Conservation (phyloP, 2,329 filamentous ascomycete species). For the Epichloe typhina region DNA sequence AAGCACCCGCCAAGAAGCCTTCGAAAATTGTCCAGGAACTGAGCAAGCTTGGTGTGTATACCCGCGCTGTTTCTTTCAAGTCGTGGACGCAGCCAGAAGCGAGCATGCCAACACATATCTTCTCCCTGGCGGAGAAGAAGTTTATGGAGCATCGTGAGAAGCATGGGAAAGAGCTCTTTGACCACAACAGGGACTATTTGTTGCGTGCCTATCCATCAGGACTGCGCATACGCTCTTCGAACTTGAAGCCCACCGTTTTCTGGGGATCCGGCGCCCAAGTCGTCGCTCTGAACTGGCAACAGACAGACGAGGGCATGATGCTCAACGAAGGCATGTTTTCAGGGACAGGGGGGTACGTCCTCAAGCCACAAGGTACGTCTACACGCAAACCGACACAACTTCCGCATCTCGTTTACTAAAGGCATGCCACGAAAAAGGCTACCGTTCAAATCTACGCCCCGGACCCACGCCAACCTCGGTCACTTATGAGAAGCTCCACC, state of each 20-base stretch:
- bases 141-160: constrained; percentile 49
- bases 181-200: constrained; percentile 68
- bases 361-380: constrained; percentile 58
- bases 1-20: constrained; percentile 29
- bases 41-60: constrained; percentile 69
- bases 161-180: constrained; percentile 45
- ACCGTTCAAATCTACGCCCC: constrained; percentile 15
- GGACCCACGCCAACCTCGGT: constrained; percentile 19
- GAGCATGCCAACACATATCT: constrained; percentile 53
- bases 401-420: not conserved
- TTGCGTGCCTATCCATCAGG: constrained; percentile 86
- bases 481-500: constrained; percentile 46
- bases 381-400: not conserved
- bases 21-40: constrained; percentile 60
- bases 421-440: constrained; percentile 11
- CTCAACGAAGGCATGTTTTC: constrained; percentile 87
- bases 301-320: constrained; percentile 88
- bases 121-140: constrained; percentile 49
- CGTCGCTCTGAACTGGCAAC: constrained; percentile 89
- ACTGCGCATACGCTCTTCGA: constrained; percentile 69
- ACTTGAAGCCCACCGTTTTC: constrained; percentile 71
- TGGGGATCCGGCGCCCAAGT: constrained; percentile 87
- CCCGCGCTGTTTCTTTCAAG: constrained; percentile 70
- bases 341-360: constrained; percentile 68
- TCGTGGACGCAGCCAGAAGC: constrained; percentile 60